Conservation (phyloP, 805 yeast genomes). For the Brettanomyces nanus region DNA sequence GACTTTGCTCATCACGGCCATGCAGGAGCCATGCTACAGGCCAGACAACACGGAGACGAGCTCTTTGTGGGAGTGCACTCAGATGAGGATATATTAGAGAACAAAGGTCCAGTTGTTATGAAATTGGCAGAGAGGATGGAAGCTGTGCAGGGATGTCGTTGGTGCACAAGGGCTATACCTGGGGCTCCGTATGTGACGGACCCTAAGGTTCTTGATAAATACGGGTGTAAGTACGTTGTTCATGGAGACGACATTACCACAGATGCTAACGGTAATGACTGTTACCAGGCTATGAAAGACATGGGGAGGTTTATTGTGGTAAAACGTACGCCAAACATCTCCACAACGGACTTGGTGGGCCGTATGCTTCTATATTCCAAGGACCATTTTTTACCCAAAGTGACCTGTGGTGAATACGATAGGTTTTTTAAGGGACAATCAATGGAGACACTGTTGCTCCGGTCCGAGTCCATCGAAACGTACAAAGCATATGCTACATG, state of each 20-base stretch:
- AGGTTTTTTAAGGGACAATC: conserved; percentile 3
- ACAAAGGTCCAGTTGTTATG: conserved; percentile 97
- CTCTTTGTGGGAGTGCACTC: conserved; percentile 85
- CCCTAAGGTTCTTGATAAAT: conserved; percentile 66
- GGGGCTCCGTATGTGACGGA: conserved; percentile 92
- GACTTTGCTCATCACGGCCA: conserved; percentile 98
- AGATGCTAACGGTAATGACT: conserved; percentile 91
- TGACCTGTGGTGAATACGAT: conserved; percentile 21
- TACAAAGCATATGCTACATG: conserved; percentile 54
- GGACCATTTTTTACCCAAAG: conserved; percentile 43
- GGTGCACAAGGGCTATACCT: conserved; percentile 68
- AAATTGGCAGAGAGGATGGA: conserved; percentile 62
- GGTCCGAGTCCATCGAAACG: conserved; percentile 31
- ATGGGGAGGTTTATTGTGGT: conserved; percentile 85
- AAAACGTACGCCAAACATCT: conserved; percentile 86
- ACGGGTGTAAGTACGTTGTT: conserved; percentile 82
- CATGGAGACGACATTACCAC: conserved; percentile 98
- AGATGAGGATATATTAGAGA: conserved; percentile 72
- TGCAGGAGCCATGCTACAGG: conserved; percentile 94
- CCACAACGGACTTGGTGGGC: conserved; percentile 91
- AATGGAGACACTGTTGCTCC: conserved; percentile 15
- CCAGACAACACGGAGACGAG: conserved; percentile 71
- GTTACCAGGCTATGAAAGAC: conserved; percentile 78
- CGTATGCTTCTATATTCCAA: conserved; percentile 64
- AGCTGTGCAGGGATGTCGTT: conserved; percentile 87